phyloP scores from a whole-genome alignment of 2,329 filamentous ascomycete genomes.

The Ascosphaera aggregata region DNA sequence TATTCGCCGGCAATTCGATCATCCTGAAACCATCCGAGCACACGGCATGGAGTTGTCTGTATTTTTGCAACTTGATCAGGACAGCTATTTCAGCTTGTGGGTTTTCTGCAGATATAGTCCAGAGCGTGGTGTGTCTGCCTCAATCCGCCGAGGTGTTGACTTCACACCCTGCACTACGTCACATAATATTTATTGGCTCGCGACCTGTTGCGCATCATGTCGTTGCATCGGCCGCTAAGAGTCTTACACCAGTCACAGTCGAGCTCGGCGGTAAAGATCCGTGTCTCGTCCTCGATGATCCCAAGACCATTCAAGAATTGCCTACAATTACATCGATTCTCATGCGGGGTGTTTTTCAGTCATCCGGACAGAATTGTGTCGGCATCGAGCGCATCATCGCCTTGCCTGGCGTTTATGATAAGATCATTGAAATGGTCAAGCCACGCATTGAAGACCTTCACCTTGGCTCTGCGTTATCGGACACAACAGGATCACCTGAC shows the following conservation, averaged over 20 bases:
- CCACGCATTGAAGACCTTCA: constrained; percentile 53
- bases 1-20: constrained; percentile 81
- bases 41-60: constrained; percentile 75
- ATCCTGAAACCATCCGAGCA: constrained; percentile 89
- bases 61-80: constrained; percentile 59
- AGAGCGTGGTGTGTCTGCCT: constrained; percentile 75
- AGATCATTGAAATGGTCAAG: constrained; percentile 44
- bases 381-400: constrained; percentile 86
- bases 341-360: constrained; percentile 84
- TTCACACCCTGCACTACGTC: constrained; percentile 59
- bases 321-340: constrained; percentile 56
- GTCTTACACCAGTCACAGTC: constrained; percentile 67
- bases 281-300: constrained; percentile 67
- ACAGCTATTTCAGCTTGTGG: constrained; percentile 63
- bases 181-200: constrained; percentile 93
- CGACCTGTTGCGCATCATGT: constrained; percentile 70
- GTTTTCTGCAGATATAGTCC: constrained; percentile 58
- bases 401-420: constrained; percentile 49
- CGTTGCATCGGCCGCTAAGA: constrained; percentile 61
- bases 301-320: constrained; percentile 32
- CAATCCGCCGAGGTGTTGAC: constrained; percentile 59
- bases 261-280: constrained; percentile 94
- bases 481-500: constrained; percentile 29
- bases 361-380: constrained; percentile 91
- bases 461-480: constrained; percentile 44